Percentiles rank a stretch among this genome's conserved stretches.
phyloP scores from a whole-genome alignment of 2,329 filamentous ascomycete species.

The Penicillium sclerotigenum region DNA sequence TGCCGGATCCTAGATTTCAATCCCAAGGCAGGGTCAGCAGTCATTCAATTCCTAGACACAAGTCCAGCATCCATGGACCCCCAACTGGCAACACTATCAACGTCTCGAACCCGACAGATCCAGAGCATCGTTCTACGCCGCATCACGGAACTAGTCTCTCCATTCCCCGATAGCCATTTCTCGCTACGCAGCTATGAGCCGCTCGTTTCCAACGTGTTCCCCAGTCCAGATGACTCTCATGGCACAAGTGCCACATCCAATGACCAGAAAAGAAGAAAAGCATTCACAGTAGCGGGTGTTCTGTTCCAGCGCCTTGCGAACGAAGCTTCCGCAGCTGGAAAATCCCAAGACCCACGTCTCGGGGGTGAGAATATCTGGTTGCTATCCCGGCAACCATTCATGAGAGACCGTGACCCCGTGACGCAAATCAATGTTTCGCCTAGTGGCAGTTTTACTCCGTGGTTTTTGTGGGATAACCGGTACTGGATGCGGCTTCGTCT shows the following conservation, averaged over 20 bases:
- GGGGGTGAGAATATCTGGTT: conserved; percentile 33
- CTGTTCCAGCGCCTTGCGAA: conserved; percentile 44
- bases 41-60: conserved; percentile 28
- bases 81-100: conserved; percentile 9
- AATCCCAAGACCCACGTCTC: not conserved
- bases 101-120: conserved; percentile 21
- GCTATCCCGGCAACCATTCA: conserved; percentile 39
- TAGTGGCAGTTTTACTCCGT: not conserved
- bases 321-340: not conserved
- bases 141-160: conserved; percentile 50
- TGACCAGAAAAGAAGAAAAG: conserved; percentile 32
- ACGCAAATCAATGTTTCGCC: conserved; percentile 19
- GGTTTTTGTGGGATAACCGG: conserved; percentile 51
- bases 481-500: conserved; percentile 54
- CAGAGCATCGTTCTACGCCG: conserved; percentile 48
- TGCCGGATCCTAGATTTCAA: conserved; percentile 33
- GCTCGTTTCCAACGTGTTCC: conserved; percentile 45
- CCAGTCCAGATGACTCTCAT: conserved; percentile 4
- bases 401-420: conserved; percentile 26
- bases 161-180: conserved; percentile 42
- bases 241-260: not conserved
- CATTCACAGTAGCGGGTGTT: conserved; percentile 50
- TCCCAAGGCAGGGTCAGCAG: conserved; percentile 35
- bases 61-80: conserved; percentile 10
- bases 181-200: conserved; percentile 43